Evolutionary conservation across 768 basidiomycete species (phyloP).

Genomic region (Tricholoma terreum): DNA sequence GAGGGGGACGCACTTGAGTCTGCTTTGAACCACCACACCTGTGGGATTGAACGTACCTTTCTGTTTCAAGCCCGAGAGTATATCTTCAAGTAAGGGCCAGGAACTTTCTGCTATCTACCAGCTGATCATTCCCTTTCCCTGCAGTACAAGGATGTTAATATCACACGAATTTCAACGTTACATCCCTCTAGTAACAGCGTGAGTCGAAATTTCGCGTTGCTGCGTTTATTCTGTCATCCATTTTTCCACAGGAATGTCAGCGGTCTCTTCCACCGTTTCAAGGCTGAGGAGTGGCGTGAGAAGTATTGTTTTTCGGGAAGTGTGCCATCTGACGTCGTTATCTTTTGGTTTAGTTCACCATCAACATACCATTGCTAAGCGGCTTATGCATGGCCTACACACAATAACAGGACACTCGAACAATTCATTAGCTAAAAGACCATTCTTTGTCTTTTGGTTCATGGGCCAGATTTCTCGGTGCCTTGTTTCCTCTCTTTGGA

Average conservation of each 20-base stretch:
- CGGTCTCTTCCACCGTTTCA: conserved; percentile 47
- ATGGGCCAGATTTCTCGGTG: conserved; percentile 66
- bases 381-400: conserved; percentile 56
- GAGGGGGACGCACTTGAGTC: conserved; percentile 67
- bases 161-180: conserved; percentile 66
- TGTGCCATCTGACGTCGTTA: conserved; percentile 2
- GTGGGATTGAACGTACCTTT: conserved; percentile 62
- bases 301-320: conserved; percentile 9
- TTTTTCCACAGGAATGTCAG: conserved; percentile 36
- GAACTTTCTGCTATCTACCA: neutral
- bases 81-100: conserved; percentile 64
- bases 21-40: conserved; percentile 61
- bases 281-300: conserved; percentile 69
- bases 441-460: conserved; percentile 74
- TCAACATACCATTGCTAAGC: conserved; percentile 57
- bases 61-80: conserved; percentile 71
- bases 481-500: conserved; percentile 8
- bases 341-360: conserved; percentile 45
- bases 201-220: conserved; percentile 18
- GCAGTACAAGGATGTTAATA: conserved; percentile 66
- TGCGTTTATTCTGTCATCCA: neutral
- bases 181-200: conserved; percentile 59
- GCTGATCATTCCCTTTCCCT: conserved; percentile 5
- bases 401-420: conserved; percentile 55
- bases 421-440: conserved; percentile 51